phyloP scores from a whole-genome alignment of 2,329 filamentous ascomycete genomes.

The Simplicillium sp. region DNA sequence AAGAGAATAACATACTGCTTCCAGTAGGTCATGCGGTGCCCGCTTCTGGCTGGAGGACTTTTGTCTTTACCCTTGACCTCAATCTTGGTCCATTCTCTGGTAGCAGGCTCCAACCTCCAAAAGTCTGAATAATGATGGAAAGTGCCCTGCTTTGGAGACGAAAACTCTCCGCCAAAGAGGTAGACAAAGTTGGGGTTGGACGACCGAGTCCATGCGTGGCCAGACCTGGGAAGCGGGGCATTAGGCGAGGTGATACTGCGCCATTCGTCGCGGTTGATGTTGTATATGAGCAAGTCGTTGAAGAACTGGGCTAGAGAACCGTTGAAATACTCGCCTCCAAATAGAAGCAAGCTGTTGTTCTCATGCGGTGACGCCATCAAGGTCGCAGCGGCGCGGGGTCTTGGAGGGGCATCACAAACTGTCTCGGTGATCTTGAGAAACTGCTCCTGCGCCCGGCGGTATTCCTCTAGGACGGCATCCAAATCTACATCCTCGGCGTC shows the following conservation, averaged over 20 bases:
- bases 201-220: slow-evolving; percentile 89
- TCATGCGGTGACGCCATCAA: slow-evolving; percentile 80
- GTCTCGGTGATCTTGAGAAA: slow-evolving; percentile 90
- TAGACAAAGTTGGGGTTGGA: slow-evolving; percentile 80
- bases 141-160: slow-evolving; percentile 90
- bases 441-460: slow-evolving; percentile 84
- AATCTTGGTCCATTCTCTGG: slow-evolving; percentile 83
- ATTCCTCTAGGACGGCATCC: slow-evolving; percentile 86
- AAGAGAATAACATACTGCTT: slow-evolving; percentile 96
- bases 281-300: slow-evolving; percentile 58
- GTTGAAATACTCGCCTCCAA: slow-evolving; percentile 94
- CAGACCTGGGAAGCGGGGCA: slow-evolving; percentile 78
- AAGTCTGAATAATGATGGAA: slow-evolving; percentile 99
- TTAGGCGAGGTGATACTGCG: slow-evolving; percentile 84
- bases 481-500: slow-evolving; percentile 90
- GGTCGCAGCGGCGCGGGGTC: slow-evolving; percentile 69
- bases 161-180: slow-evolving; percentile 94
- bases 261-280: slow-evolving; percentile 85
- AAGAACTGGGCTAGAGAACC: slow-evolving; percentile 71
- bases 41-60: slow-evolving; percentile 74
- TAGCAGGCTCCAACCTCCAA: slow-evolving; percentile 79
- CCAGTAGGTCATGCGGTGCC: slow-evolving; percentile 92
- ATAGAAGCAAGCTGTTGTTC: slow-evolving; percentile 79
- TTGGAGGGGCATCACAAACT: slow-evolving; percentile 59
- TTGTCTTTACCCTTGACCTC: slow-evolving; percentile 72